phyloP scores from a whole-genome alignment of 371 early-diverging fungal species.

The Massospora cicadina region DNA sequence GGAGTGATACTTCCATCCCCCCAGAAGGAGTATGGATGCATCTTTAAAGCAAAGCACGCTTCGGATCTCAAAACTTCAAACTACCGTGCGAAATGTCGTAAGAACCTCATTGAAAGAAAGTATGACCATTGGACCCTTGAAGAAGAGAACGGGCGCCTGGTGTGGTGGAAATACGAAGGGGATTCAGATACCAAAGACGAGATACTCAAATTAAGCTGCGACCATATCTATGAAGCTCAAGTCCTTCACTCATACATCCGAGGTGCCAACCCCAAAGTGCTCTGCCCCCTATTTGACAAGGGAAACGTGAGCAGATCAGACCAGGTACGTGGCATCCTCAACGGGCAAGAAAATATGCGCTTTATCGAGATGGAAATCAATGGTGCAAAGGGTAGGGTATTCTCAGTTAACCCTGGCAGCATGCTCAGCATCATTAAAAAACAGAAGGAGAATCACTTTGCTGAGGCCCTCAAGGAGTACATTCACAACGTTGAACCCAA shows the following conservation, averaged over 20 bases:
- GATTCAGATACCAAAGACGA: neutral
- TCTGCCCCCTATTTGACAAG: conserved; percentile 3
- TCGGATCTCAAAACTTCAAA: neutral
- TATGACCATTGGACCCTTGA: conserved; percentile 1
- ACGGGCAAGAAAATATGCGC: neutral
- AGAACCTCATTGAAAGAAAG: neutral
- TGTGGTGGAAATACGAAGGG: neutral
- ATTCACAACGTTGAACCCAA: neutral
- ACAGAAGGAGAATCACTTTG: neutral
- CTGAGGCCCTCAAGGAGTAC: neutral
- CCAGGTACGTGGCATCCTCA: neutral
- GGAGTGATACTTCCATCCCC: neutral
- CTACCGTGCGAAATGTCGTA: neutral
- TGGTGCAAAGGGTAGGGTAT: neutral
- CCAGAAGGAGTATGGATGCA: neutral
- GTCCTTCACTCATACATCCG: neutral
- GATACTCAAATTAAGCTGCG: conserved; percentile 3
- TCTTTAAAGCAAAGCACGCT: neutral
- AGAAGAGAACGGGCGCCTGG: neutral
- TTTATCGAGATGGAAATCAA: conserved; percentile 4
- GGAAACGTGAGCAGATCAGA: neutral
- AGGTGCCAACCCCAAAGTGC: neutral
- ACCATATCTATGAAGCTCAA: conserved; percentile 2
- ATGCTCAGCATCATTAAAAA: neutral
- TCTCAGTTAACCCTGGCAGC: neutral